Conservation (phyloP, 2,329 filamentous ascomycete species). For the Phialophora verrucosa region DNA sequence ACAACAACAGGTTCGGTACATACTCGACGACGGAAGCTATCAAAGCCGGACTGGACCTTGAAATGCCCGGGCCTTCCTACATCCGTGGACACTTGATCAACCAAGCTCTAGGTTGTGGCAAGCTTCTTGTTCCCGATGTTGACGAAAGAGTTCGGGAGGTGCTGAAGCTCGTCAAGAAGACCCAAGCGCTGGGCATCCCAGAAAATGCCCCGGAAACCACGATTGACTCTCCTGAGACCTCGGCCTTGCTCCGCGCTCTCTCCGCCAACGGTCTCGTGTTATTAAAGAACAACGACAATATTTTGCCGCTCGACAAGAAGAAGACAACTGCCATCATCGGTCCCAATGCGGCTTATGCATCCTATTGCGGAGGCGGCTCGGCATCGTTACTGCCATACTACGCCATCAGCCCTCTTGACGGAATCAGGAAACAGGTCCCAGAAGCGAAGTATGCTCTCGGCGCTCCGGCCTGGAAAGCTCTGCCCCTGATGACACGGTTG, state of each 20-base stretch:
- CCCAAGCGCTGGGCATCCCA: slow-evolving; percentile 59
- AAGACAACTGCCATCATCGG: slow-evolving; percentile 60
- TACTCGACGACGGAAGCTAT: slow-evolving; percentile 54
- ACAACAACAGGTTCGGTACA: slow-evolving; percentile 49
- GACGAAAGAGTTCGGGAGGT: slow-evolving; percentile 65
- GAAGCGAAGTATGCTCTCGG: slow-evolving; percentile 62
- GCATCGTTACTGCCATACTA: slow-evolving; percentile 60
- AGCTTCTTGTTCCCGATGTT: slow-evolving; percentile 61
- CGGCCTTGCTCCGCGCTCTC: slow-evolving; percentile 67
- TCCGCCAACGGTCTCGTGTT: slow-evolving; percentile 74
- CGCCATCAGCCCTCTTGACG: slow-evolving; percentile 52
- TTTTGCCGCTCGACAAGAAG: slow-evolving; percentile 62
- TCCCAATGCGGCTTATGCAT: slow-evolving; percentile 57
- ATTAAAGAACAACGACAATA: slow-evolving; percentile 70
- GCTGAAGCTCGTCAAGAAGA: slow-evolving; percentile 65
- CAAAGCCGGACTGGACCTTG: slow-evolving; percentile 54
- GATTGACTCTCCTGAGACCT: slow-evolving; percentile 66
- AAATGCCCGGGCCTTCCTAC: slow-evolving; percentile 55
- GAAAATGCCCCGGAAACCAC: slow-evolving; percentile 62
- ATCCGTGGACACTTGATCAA: slow-evolving; percentile 50
- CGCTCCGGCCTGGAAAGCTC: slow-evolving; percentile 68
- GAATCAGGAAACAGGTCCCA: slow-evolving; percentile 47
- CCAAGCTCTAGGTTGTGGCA: slow-evolving; percentile 60
- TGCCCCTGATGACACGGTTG: slow-evolving; percentile 63
- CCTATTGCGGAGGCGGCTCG: slow-evolving; percentile 67